These are phyloP conservation scores for Omphalea diandra DNA, from an alignment of 441 rosid species.

Conservation along the genomic window DNA sequence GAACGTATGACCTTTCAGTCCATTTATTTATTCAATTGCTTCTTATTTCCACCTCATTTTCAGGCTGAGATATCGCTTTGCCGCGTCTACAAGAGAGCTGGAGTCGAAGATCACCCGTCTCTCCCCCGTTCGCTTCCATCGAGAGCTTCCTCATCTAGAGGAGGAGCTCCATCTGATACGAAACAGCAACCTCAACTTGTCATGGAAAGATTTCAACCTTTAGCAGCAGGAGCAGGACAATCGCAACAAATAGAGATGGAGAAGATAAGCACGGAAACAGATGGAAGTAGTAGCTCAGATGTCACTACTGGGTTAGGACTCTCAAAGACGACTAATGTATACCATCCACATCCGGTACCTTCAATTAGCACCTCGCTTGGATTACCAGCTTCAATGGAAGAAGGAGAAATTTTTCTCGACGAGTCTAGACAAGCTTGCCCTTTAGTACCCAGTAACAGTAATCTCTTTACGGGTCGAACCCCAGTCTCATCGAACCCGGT, in stretches of 20 bases:
- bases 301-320: slow-evolving; percentile 64
- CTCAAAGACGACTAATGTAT: slow-evolving; percentile 50
- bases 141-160: slow-evolving; percentile 41
- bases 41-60: not conserved
- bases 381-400: slow-evolving; percentile 36
- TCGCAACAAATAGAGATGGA: slow-evolving; percentile 36
- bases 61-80: slow-evolving; percentile 96
- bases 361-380: slow-evolving; percentile 35
- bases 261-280: slow-evolving; percentile 49
- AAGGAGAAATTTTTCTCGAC: slow-evolving; percentile 34
- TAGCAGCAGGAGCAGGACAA: slow-evolving; percentile 22
- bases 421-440: slow-evolving; percentile 29
- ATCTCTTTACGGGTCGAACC: slow-evolving; percentile 30
- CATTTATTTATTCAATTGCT: not conserved
- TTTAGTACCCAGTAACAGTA: slow-evolving; percentile 32
- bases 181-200: slow-evolving; percentile 27
- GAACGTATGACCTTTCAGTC: not conserved
- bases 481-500: slow-evolving; percentile 31
- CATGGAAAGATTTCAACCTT: slow-evolving; percentile 32
- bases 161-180: slow-evolving; percentile 33
- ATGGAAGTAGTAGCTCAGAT: slow-evolving; percentile 64
- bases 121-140: slow-evolving; percentile 74
- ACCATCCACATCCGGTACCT: slow-evolving; percentile 51
- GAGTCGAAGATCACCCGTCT: slow-evolving; percentile 93
- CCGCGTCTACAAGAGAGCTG: slow-evolving; percentile 92